Evolutionary conservation across 2,329 filamentous ascomycete species (phyloP), one percentile per base, ranked within the genome.

Genomic region (Cercospora berteroae): DNA sequence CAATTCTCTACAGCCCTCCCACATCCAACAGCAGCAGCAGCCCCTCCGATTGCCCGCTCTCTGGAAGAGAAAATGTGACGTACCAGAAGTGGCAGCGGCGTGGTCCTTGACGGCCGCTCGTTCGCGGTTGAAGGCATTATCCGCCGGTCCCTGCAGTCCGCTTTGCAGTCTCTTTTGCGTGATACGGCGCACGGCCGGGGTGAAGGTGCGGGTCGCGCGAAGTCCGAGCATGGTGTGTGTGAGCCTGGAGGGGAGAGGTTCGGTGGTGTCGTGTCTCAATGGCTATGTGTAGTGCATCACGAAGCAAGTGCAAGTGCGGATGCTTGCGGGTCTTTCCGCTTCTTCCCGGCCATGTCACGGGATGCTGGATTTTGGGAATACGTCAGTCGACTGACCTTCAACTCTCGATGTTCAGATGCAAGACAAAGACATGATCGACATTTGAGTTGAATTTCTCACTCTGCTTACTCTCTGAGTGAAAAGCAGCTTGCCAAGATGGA

Each of bases 51-150:
- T 33, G 6, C 27, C 58, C 7, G 33, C 36, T 4, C 50, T 62
- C 29, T 29, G 18, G 9, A 33, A 25, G 10, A 5, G 20, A 20
- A 18, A 50, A 25, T 44, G 5, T 44, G 18, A 87, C 90, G 80
- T 79, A 97, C 94, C 90, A 81, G 90, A 91, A 74, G 92, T 95
- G 78, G 87, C 86, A 74, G 85, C 88, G 77, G 95, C 95, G 82
- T 99, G 95, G 76, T 93, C 89, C 86, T 96, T 94, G 79, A 97
- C 91, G 77, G 91, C 91, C 80, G 89, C 85, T 80, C 95, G 89
- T 87, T 99, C 95, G 77, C 90, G 89, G 85, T 96, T 90, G 87
- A 98, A 99, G 78, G 89, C 88, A 83, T 96, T 98, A 84, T 97
- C 91, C 80, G 85, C 85, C 67, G 85, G 79, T 76, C 89, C 88